phyloP scores from a whole-genome alignment of 768 basidiomycete genomes.

The Panaeolus papilionaceus region DNA sequence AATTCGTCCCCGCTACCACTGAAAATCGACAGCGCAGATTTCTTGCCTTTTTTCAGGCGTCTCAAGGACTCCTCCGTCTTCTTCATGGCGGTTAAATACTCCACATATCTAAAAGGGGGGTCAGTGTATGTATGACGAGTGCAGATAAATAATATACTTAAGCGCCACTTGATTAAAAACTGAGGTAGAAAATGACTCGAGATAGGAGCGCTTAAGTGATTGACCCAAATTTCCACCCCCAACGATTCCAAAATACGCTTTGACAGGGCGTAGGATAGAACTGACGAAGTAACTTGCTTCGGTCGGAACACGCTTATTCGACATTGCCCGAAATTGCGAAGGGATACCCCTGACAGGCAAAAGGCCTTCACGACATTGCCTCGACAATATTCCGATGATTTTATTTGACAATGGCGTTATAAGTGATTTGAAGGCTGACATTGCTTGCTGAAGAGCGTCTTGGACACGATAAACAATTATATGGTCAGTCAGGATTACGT shows the following conservation, averaged over 20 bases:
- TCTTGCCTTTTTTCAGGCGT: constrained; percentile 88
- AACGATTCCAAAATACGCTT: constrained; percentile 72
- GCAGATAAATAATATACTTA: constrained; percentile 46
- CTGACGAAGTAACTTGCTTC: constrained; percentile 90
- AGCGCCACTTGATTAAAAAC: constrained; percentile 78
- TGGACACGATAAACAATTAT: constrained; percentile 18
- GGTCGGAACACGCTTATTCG: constrained; percentile 70
- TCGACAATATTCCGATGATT: constrained; percentile 72
- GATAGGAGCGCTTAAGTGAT: constrained; percentile 58
- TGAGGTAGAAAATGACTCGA: constrained; percentile 57
- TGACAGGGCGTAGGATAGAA: constrained; percentile 81
- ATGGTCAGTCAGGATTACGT: constrained; percentile 1
- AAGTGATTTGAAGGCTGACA: constrained; percentile 55
- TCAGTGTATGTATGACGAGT: background rate
- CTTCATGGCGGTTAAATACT: constrained; percentile 81
- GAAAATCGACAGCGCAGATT: constrained; percentile 80
- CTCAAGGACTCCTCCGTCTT: constrained; percentile 92
- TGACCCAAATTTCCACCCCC: constrained; percentile 63
- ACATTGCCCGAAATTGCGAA: constrained; percentile 88
- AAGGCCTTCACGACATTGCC: constrained; percentile 86
- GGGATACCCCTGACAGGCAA: constrained; percentile 88
- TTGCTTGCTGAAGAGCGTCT: constrained; percentile 64
- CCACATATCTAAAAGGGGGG: constrained; percentile 64
- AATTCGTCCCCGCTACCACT: constrained; percentile 70
- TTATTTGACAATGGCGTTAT: constrained; percentile 66